A percentile compares a stretch with the other conserved stretches of the same genome.
These are phyloP conservation scores for Aristolochia contorta DNA, from an alignment of 164 flowering plant species.

Conservation along the genomic window DNA sequence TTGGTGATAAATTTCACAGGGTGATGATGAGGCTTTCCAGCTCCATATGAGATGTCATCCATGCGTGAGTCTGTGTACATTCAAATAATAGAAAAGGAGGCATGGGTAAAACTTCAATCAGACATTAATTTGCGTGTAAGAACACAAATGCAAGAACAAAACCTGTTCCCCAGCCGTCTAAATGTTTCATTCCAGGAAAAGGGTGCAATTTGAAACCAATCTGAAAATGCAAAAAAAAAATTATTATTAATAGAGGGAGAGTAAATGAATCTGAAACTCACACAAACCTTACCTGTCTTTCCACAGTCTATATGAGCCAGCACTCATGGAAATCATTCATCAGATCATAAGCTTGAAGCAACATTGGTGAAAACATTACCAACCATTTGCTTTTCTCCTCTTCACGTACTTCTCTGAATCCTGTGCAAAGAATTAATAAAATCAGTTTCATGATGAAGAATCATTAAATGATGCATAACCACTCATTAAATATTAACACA, in stretches of 20 bases:
- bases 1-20: too few species aligned
- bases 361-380: slow-evolving; percentile 84
- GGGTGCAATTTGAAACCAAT: slow-evolving; percentile 75
- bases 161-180: slow-evolving; percentile 99
- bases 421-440: slow-evolving; percentile 24
- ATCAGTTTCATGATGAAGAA: too few species aligned
- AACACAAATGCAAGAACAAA: too few species aligned
- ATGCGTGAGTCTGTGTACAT: too few species aligned
- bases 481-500: not conserved
- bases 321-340: slow-evolving; percentile 99
- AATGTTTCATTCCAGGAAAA: slow-evolving; percentile 96
- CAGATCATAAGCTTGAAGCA: slow-evolving; percentile 80
- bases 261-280: not conserved
- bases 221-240: slow-evolving; percentile 24
- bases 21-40: too few species aligned
- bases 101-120: not conserved
- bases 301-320: slow-evolving; percentile 86
- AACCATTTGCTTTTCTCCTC: slow-evolving; percentile 83
- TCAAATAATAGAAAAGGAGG: too few species aligned
- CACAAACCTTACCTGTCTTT: slow-evolving; percentile 66
- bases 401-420: slow-evolving; percentile 80
- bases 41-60: too few species aligned
- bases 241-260: not conserved
- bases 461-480: not conserved
- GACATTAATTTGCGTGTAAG: not conserved